phyloP scores from a whole-genome alignment of 768 basidiomycete genomes.

The Boletus pseudopeckii region DNA sequence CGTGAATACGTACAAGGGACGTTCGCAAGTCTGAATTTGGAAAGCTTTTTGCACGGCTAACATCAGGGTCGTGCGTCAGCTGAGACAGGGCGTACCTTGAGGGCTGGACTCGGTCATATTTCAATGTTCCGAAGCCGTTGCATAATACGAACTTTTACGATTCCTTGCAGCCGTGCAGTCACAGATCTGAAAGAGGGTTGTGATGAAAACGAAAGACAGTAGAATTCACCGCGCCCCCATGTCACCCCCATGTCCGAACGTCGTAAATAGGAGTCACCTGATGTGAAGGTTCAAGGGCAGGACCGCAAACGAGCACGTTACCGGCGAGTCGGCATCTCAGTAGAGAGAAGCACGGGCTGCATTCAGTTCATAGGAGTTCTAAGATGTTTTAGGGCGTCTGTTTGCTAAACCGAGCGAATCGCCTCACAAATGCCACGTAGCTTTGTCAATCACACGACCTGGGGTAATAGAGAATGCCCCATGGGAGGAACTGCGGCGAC shows the following conservation, averaged over 20 bases:
- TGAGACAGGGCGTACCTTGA: conserved; percentile 5
- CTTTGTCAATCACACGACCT: conserved; percentile 26
- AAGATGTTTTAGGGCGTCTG: neutral
- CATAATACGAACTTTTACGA: neutral
- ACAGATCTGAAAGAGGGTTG: neutral
- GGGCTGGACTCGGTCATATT: neutral
- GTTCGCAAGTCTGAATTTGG: conserved; percentile 16
- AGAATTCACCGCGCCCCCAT: neutral
- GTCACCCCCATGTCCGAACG: conserved; percentile 2
- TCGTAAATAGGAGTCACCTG: neutral
- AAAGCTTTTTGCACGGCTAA: conserved; percentile 10
- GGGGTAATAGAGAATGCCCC: conserved; percentile 29
- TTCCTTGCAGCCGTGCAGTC: conserved; percentile 6
- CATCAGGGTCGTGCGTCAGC: conserved; percentile 5
- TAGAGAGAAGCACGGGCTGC: conserved; percentile 3
- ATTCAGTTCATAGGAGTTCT: conserved; percentile 8
- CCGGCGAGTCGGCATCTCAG: conserved; percentile 1
- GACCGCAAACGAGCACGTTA: neutral
- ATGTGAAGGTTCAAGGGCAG: conserved; percentile 8
- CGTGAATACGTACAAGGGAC: conserved; percentile 26
- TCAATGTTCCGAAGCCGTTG: neutral
- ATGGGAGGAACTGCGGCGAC: conserved; percentile 23
- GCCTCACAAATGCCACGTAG: conserved; percentile 7
- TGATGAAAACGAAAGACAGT: conserved; percentile 1
- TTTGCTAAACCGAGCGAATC: conserved; percentile 8